A percentile compares a stretch with the other conserved stretches of the same genome.
Conservation (phyloP, 2,329 filamentous ascomycete genomes). For the Massarina eburnea region DNA sequence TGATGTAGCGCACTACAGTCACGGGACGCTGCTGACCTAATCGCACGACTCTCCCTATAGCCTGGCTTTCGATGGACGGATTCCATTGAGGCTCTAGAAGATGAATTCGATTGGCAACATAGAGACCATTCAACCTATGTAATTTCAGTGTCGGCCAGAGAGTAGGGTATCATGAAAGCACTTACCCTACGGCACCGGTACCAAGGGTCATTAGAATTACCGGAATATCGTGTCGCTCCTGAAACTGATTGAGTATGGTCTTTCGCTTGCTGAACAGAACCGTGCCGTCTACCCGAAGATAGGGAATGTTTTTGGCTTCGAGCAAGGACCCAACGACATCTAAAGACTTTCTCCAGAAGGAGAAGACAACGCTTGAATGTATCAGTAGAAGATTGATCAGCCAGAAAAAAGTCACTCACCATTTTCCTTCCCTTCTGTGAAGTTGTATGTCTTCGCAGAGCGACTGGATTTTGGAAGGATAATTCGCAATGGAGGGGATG, state of each 20-base stretch:
- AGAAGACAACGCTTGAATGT: constrained; percentile 36
- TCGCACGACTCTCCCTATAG: constrained; percentile 23
- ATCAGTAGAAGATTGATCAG: neutral
- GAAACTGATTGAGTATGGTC: constrained; percentile 24
- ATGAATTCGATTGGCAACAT: constrained; percentile 16
- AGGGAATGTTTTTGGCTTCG: constrained; percentile 18
- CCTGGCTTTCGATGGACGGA: constrained; percentile 29
- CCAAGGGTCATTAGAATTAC: constrained; percentile 37
- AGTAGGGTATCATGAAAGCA: neutral
- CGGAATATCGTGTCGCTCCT: constrained; percentile 14
- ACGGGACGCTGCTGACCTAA: constrained; percentile 24
- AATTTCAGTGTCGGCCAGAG: neutral
- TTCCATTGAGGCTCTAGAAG: constrained; percentile 35
- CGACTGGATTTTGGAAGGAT: constrained; percentile 8
- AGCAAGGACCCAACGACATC: constrained; percentile 27
- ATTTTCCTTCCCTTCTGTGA: constrained; percentile 16
- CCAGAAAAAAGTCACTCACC: constrained; percentile 7
- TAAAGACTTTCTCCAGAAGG: constrained; percentile 36
- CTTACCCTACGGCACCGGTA: constrained; percentile 35
- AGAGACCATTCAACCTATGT: constrained; percentile 11
- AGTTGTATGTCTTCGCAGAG: constrained; percentile 22
- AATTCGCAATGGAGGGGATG: too few relatives aligned
- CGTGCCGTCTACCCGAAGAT: constrained; percentile 31
- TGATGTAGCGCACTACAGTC: constrained; percentile 22
- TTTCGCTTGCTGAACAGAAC: constrained; percentile 18